phyloP scores from a whole-genome alignment of 805 yeast genomes.

The Ogataea nitratoaversa region DNA sequence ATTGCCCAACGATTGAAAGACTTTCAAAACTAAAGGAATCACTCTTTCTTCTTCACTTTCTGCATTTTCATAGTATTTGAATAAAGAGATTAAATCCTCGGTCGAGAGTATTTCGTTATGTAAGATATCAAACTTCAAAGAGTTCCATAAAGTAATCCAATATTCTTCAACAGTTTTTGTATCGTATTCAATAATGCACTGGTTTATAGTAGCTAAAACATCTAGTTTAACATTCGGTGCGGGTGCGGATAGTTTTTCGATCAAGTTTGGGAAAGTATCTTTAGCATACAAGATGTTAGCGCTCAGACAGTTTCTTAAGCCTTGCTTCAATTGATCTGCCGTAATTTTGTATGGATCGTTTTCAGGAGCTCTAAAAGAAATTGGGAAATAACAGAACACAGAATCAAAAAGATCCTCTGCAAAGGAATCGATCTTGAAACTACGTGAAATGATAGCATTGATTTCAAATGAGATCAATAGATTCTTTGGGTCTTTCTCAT shows the following conservation, averaged over 20 bases:
- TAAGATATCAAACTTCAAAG: slow-evolving; percentile 82
- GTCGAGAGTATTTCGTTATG: slow-evolving; percentile 55
- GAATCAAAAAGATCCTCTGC: slow-evolving; percentile 78
- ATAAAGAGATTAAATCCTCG: slow-evolving; percentile 23
- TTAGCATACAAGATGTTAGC: slow-evolving; percentile 59
- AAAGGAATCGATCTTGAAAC: slow-evolving; percentile 37
- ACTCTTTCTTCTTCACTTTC: slow-evolving; percentile 30
- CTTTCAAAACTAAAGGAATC: slow-evolving; percentile 38
- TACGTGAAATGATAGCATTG: slow-evolving; percentile 41
- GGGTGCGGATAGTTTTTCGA: slow-evolving; percentile 77
- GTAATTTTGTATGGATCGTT: slow-evolving; percentile 86
- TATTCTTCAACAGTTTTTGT: slow-evolving; percentile 44
- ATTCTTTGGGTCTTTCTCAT: slow-evolving; percentile 94
- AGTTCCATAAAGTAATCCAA: slow-evolving; percentile 82
- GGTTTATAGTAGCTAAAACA: slow-evolving; percentile 56
- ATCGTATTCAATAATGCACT: slow-evolving; percentile 52
- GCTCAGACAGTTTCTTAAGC: slow-evolving; percentile 59
- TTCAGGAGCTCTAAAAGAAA: slow-evolving; percentile 87
- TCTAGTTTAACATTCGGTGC: slow-evolving; percentile 72
- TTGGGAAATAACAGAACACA: slow-evolving; percentile 93
- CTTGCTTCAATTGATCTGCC: slow-evolving; percentile 60
- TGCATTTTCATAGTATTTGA: slow-evolving; percentile 28
- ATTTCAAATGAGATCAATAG: slow-evolving; percentile 64
- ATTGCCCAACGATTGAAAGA: slow-evolving; percentile 41
- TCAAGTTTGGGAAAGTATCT: slow-evolving; percentile 70